Conservation (phyloP, 768 basidiomycete genomes). For the Calocybe gangraenosa region DNA sequence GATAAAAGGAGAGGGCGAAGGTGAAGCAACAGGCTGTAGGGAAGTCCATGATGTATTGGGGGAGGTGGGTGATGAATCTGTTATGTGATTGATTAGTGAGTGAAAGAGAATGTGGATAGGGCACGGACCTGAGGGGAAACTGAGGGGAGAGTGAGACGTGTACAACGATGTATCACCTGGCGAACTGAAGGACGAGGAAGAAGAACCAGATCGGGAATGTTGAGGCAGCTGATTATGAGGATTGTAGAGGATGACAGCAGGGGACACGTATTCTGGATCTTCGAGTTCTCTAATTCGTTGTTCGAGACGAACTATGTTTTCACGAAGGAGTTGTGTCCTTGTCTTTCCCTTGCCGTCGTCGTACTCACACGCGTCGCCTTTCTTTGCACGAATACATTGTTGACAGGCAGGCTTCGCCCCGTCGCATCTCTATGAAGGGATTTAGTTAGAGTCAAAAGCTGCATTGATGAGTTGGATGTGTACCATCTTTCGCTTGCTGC, state of each 20-base stretch:
- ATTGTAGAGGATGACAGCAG: conserved; percentile 67
- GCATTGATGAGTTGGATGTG: conserved; percentile 8
- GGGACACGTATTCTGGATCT: conserved; percentile 65
- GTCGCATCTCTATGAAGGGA: conserved; percentile 60
- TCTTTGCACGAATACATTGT: conserved; percentile 77
- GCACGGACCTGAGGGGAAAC: conserved; percentile 44
- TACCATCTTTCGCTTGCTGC: conserved; percentile 72
- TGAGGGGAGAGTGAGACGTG: conserved; percentile 48
- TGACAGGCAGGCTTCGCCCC: conserved; percentile 74
- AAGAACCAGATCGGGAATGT: conserved; percentile 45
- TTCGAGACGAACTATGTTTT: conserved; percentile 72
- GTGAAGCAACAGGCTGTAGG: conserved; percentile 41
- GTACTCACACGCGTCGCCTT: conserved; percentile 70
- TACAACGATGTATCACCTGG: conserved; percentile 48
- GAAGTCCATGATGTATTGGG: conserved; percentile 51
- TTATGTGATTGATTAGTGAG: conserved; percentile 2
- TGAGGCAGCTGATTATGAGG: conserved; percentile 41
- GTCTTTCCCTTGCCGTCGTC: conserved; percentile 86
- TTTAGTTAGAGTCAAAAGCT: conserved; percentile 2
- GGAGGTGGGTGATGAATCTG: conserved; percentile 41
- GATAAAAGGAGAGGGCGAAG: conserved; percentile 46
- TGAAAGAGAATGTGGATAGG: no score
- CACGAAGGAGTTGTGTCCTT: conserved; percentile 72
- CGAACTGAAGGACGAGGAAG: conserved; percentile 51
- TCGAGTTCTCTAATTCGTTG: conserved; percentile 70